Percentiles rank a stretch among this genome's conserved stretches.
phyloP scores from a whole-genome alignment of 352 stramenopile species.

The Globisporangium viniferum region DNA sequence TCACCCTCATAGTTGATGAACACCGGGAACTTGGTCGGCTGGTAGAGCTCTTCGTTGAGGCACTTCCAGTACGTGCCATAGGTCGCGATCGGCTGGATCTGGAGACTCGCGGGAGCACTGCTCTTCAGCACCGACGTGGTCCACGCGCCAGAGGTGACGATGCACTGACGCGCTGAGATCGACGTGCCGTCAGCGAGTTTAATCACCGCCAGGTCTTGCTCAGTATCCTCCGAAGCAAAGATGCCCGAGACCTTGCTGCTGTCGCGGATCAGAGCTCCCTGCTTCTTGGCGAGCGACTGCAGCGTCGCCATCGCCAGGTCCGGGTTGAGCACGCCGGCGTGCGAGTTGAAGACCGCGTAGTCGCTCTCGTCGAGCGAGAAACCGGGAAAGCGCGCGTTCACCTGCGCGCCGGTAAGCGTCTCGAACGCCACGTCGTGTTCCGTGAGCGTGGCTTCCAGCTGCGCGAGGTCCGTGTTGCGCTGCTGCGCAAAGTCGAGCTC shows the following conservation, averaged over 20 bases:
- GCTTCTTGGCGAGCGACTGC: conserved; percentile 33
- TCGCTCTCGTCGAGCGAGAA: conserved; percentile 38
- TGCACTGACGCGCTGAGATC: conserved; percentile 35
- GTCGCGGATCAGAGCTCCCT: conserved; percentile 42
- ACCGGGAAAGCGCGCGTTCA: conserved; percentile 46
- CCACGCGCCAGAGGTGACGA: conserved; percentile 59
- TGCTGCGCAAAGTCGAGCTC: conserved; percentile 47
- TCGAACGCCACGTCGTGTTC: conserved; percentile 39
- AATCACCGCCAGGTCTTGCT: conserved; percentile 27
- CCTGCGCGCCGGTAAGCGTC: conserved; percentile 36
- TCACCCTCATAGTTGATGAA: conserved; percentile 65
- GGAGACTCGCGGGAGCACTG: conserved; percentile 21
- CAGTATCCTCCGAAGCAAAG: conserved; percentile 13
- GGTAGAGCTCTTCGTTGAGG: conserved; percentile 35
- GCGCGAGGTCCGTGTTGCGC: conserved; percentile 24
- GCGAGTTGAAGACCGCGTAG: conserved; percentile 46
- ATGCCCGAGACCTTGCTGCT: conserved; percentile 28
- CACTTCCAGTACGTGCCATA: conserved; percentile 69
- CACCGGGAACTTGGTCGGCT: conserved; percentile 47
- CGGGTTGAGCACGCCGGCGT: conserved; percentile 52
- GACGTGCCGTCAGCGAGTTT: conserved; percentile 25
- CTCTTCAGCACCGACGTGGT: conserved; percentile 33
- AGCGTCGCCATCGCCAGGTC: conserved; percentile 48
- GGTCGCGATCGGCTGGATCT: conserved; percentile 54
- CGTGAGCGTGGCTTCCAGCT: conserved; percentile 29